phyloP scores from a whole-genome alignment of 345 rosid species.

The Eucalyptus paniculata region DNA sequence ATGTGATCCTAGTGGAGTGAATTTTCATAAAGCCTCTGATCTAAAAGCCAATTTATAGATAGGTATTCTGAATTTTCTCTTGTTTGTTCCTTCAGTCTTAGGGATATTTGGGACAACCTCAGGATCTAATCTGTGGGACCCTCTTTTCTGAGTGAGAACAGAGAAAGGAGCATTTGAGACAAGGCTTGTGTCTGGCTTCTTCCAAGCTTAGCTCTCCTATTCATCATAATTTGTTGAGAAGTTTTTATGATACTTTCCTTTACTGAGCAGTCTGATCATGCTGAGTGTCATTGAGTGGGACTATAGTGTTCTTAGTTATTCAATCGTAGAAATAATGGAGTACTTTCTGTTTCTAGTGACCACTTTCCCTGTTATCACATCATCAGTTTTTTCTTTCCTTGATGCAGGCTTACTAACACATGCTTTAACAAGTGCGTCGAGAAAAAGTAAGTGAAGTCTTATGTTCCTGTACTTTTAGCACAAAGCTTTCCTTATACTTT shows the following conservation, averaged over 20 bases:
- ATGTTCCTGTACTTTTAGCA: background rate
- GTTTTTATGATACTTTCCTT: background rate
- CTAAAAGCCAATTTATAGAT: background rate
- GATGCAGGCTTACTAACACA: slow-evolving; percentile 74
- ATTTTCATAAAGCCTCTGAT: background rate
- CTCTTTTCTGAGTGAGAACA: background rate
- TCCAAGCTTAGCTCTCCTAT: background rate
- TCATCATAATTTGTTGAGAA: background rate
- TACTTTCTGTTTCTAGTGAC: background rate
- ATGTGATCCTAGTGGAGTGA: background rate
- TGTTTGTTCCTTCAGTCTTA: background rate
- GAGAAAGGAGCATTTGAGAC: background rate
- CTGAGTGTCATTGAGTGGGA: background rate
- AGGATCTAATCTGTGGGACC: background rate
- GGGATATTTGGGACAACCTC: background rate
- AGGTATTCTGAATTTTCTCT: background rate
- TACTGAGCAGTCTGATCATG: background rate
- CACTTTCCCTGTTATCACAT: background rate
- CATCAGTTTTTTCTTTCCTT: background rate
- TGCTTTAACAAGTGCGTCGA: slow-evolving; percentile 93
- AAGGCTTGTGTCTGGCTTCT: background rate
- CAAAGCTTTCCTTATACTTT: background rate
- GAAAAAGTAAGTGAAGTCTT: slow-evolving; percentile 45
- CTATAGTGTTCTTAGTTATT: background rate
- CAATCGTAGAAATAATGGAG: background rate